These are phyloP conservation scores for Russula sp. DNA, from an alignment of 768 basidiomycete species.

Conservation along the genomic window DNA sequence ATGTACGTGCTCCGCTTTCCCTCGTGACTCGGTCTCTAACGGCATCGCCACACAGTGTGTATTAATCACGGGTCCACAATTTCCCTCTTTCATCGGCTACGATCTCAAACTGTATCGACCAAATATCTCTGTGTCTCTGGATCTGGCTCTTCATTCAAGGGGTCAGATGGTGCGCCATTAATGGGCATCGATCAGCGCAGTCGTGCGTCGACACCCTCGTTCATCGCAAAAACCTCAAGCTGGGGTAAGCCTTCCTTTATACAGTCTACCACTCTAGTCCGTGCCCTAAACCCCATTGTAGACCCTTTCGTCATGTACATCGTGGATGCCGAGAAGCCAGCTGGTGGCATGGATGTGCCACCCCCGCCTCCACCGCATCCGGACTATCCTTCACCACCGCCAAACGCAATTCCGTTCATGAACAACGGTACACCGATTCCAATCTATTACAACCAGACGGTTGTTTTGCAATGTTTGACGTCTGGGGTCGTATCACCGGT, in stretches of 20 bases:
- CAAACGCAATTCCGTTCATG: conserved; percentile 81
- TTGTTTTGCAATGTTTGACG: conserved; percentile 88
- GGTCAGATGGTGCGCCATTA: conserved; percentile 83
- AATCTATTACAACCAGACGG: conserved; percentile 94
- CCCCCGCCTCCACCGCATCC: conserved; percentile 77
- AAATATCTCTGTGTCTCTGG: conserved; percentile 96
- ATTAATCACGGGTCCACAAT: conserved; percentile 95
- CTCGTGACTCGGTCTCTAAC: conserved; percentile 13
- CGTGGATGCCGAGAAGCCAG: conserved; percentile 84
- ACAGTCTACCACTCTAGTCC: conserved; percentile 16
- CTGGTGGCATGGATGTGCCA: conserved; percentile 66
- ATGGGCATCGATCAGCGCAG: conserved; percentile 71
- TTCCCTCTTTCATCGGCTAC: conserved; percentile 90
- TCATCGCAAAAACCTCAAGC: conserved; percentile 82
- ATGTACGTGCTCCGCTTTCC: conserved; percentile 43
- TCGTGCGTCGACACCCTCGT: conserved; percentile 71
- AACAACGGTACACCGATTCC: conserved; percentile 81
- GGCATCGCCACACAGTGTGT: conserved; percentile 50
- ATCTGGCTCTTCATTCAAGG: conserved; percentile 85
- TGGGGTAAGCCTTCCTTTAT: conserved; percentile 55
- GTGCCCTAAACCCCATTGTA: conserved; percentile 25
- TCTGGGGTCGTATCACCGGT: conserved; percentile 93
- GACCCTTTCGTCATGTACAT: conserved; percentile 97
- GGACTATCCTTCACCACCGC: conserved; percentile 87
- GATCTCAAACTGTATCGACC: conserved; percentile 92